Conservation (phyloP, 148 eudicot genomes). For the Cornus controversa region DNA sequence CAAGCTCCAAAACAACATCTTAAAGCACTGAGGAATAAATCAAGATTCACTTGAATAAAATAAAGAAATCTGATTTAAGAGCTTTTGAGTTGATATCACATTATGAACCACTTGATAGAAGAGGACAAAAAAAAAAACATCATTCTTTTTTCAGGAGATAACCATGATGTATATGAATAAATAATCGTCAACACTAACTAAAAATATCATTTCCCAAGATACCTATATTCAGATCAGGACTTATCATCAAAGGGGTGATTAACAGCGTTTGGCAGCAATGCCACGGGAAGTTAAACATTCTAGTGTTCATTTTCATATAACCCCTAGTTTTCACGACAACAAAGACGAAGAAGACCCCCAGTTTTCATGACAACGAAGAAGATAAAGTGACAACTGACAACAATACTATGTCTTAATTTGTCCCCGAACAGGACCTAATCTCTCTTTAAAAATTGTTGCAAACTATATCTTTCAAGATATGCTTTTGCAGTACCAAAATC, state of each 20-base stretch:
- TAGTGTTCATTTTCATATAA: neutral
- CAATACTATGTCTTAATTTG: neutral
- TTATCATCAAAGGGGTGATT: neutral
- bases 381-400: neutral
- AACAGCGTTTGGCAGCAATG: neutral
- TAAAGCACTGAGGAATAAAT: neutral
- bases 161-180: neutral
- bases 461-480: neutral
- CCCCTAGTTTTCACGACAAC: neutral
- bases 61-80: neutral
- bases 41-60: neutral
- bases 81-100: neutral
- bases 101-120: neutral
- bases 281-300: neutral
- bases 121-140: neutral
- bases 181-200: neutral
- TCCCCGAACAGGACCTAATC: neutral
- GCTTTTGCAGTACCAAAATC: neutral
- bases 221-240: too few species aligned
- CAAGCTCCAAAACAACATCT: neutral
- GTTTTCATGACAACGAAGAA: neutral
- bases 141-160: neutral
- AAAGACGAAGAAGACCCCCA: too few species aligned
- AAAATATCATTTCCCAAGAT: neutral
- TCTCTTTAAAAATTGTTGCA: neutral